These are phyloP conservation scores for Talaromyces proteolyticus DNA, from an alignment of 495 filamentous ascomycete species.

Conservation along the genomic window DNA sequence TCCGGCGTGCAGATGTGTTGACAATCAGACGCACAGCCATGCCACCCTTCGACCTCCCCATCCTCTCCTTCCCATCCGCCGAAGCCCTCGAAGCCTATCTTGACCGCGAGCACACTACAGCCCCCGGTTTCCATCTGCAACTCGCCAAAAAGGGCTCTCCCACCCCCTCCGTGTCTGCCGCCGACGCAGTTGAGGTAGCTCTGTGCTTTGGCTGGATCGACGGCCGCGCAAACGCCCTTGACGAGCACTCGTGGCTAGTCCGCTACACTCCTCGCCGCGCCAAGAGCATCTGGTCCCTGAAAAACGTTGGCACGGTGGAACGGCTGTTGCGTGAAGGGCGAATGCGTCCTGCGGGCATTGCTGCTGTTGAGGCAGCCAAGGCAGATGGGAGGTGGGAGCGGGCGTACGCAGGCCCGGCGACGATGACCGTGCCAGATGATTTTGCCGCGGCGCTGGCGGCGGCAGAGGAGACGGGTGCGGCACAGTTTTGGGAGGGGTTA, in stretches of 20 bases:
- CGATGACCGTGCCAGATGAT: conserved; percentile 38
- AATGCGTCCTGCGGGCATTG: conserved; percentile 40
- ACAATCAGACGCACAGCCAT: no score
- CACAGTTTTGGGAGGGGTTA: conserved; percentile 29
- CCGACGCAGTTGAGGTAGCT: conserved; percentile 48
- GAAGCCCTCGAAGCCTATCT: conserved; percentile 40
- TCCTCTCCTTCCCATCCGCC: conserved; percentile 26
- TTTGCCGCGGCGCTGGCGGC: conserved; percentile 24
- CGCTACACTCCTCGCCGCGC: conserved; percentile 49
- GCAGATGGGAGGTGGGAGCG: conserved; percentile 49
- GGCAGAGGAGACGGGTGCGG: conserved; percentile 20
- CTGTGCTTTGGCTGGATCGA: conserved; percentile 59
- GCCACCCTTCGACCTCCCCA: conserved; percentile 25
- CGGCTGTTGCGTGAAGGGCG: conserved; percentile 32
- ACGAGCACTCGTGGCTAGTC: conserved; percentile 37
- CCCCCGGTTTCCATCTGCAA: conserved; percentile 45
- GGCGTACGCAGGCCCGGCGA: conserved; percentile 43
- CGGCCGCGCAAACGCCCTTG: conserved; percentile 38
- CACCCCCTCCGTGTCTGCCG: conserved; percentile 38
- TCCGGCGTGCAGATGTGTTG: no score
- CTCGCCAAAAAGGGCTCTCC: conserved; percentile 45
- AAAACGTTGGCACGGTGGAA: conserved; percentile 38
- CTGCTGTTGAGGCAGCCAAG: conserved; percentile 46
- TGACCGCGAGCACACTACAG: conserved; percentile 20
- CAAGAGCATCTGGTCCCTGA: conserved; percentile 49